These are phyloP conservation scores for Penicillium janthinellum DNA, from an alignment of 2,329 filamentous ascomycete species.

Conservation along the genomic window DNA sequence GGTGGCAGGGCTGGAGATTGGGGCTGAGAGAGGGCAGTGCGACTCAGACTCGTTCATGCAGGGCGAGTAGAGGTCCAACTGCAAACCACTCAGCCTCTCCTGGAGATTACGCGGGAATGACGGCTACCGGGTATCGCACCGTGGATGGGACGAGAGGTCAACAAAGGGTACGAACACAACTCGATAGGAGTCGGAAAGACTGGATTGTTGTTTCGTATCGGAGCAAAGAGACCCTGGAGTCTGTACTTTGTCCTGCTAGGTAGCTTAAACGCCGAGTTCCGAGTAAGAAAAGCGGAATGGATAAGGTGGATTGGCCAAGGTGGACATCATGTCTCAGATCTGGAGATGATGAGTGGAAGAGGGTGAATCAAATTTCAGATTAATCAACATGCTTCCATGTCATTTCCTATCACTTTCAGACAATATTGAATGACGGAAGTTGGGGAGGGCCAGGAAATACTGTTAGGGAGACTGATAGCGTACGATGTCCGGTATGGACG, in stretches of 20 bases:
- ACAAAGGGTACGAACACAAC: neutral
- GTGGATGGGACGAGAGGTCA: conserved; percentile 5
- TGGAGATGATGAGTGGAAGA: neutral
- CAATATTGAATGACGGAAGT: neutral
- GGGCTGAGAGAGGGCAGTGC: conserved; percentile 15
- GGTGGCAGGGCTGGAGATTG: conserved; percentile 19
- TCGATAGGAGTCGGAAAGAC: too few species aligned
- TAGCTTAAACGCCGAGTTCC: neutral
- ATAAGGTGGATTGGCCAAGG: neutral
- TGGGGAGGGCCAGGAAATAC: neutral
- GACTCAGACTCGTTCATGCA: conserved; percentile 7
- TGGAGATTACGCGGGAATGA: conserved; percentile 22
- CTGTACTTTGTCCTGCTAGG: neutral
- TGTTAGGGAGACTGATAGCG: neutral
- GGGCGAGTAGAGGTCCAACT: neutral
- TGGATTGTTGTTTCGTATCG: too few species aligned
- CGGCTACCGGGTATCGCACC: conserved; percentile 14
- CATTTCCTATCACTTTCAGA: neutral
- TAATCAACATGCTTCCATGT: neutral
- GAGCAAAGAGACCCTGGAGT: too few species aligned
- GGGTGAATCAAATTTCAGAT: conserved; percentile 13
- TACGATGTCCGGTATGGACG: too few species aligned
- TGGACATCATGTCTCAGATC: conserved; percentile 22
- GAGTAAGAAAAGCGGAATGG: neutral
- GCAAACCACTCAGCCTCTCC: conserved; percentile 4